Evolutionary conservation across 2,329 filamentous ascomycete species (phyloP), one percentile per base, ranked within the genome.

Genomic region (Aspergillus neoniger): DNA sequence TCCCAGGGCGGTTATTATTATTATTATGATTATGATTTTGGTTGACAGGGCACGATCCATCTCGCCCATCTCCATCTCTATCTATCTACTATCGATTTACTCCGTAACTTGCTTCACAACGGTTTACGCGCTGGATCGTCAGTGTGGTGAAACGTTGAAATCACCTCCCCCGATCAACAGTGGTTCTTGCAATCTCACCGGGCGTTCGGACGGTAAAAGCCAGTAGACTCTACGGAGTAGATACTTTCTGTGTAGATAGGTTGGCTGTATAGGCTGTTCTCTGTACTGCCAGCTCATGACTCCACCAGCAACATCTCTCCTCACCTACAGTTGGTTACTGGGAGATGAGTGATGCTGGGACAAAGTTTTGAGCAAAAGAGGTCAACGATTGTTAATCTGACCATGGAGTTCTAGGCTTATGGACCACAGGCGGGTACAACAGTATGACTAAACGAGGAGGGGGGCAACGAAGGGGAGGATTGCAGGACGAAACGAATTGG

Each of bases 1-100:
- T 15, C 41, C 39, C n/a, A 44, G 47, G n/a, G 25, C 19, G 15
- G 21, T 23, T 12, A 43, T 43, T 43, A 17, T 43, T 8, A 28
- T 28, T 8, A 28, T 28, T 8, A 28, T 28, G 7, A 28, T 28
- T 28, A 25, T 25, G 25, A 25, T 25, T 28, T 28, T 28, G 6
- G 23, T 47, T 55, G 53, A 55, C 53, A 55, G 53, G 53, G 53
- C 53, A 55, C 53, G 53, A 55, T 41, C 53, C 39, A 55, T 55
- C 39, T 32, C 28, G 17, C 38, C 39, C 8, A 43, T 55, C 52
- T 44, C 19, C 39, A 44, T 47, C 43, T 44, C 41, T 21, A 44
- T 21, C 32, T 36, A 36, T 30, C 28, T 30, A 32, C 30, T 32
- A 32, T 32, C 30, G 9, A 32, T 36, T 14, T 36, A 36, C 32